Percentiles rank a stretch among this genome's conserved stretches.
These are phyloP conservation scores for Alternaria longipes DNA, from an alignment of 2,329 filamentous ascomycete genomes.

Conservation along the genomic window DNA sequence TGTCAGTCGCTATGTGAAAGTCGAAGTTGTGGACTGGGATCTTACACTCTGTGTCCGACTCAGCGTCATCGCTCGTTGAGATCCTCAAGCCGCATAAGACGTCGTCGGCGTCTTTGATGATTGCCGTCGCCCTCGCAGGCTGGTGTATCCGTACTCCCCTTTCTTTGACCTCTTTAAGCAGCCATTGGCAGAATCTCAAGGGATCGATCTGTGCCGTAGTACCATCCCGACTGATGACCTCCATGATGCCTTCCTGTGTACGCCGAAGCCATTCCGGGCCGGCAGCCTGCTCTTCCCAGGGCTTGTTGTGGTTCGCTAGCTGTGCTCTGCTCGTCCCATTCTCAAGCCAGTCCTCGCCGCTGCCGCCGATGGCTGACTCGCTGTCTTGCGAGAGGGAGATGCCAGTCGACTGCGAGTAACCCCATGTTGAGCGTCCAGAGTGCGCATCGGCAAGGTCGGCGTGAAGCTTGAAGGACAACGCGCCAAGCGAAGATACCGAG, in stretches of 20 bases:
- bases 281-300: constrained; percentile 34
- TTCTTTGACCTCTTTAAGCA: constrained; percentile 66
- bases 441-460: constrained; percentile 68
- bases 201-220: constrained; percentile 77
- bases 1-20: constrained; percentile 21
- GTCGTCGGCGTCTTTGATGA: constrained; percentile 62
- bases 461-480: constrained; percentile 75
- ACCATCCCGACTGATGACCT: constrained; percentile 68
- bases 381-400: constrained; percentile 63
- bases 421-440: constrained; percentile 67
- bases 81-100: constrained; percentile 62
- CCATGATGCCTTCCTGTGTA: constrained; percentile 64
- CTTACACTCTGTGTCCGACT: constrained; percentile 21
- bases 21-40: neutral
- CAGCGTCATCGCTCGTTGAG: constrained; percentile 9
- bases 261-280: constrained; percentile 68
- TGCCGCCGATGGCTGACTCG: constrained; percentile 52
- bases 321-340: constrained; percentile 71
- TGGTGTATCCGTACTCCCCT: constrained; percentile 73
- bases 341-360: constrained; percentile 71
- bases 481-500: constrained; percentile 66
- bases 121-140: constrained; percentile 65
- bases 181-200: constrained; percentile 69
- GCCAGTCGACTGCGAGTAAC: constrained; percentile 67
- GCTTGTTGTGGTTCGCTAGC: constrained; percentile 54